These are phyloP conservation scores for Fusarium euwallaceae DNA, from an alignment of 2,329 filamentous ascomycete species.

Conservation along the genomic window DNA sequence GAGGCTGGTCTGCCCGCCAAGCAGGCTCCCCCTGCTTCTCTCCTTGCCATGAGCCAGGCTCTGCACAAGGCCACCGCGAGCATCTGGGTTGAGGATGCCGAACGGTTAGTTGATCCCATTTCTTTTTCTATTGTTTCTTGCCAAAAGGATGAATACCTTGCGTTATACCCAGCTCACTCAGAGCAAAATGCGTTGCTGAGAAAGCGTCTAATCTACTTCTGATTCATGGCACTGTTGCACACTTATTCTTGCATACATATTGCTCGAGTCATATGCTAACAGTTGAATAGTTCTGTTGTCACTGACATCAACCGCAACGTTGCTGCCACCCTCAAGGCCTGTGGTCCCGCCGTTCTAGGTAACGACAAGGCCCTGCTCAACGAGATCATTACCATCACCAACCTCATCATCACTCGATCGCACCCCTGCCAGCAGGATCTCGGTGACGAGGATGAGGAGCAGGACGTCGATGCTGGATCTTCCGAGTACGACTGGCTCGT, in stretches of 20 bases:
- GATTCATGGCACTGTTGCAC: slow-evolving; percentile 48
- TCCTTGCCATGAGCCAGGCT: slow-evolving; percentile 87
- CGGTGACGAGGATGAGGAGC: slow-evolving; percentile 82
- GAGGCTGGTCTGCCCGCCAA: slow-evolving; percentile 87
- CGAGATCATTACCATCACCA: slow-evolving; percentile 80
- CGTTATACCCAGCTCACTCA: slow-evolving; percentile 99
- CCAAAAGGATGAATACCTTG: slow-evolving; percentile 84
- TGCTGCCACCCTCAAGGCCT: slow-evolving; percentile 89
- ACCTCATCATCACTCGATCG: slow-evolving; percentile 86
- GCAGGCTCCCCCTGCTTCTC: slow-evolving; percentile 80
- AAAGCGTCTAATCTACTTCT: slow-evolving; percentile 71
- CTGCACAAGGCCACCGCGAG: slow-evolving; percentile 87
- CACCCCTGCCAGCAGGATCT: slow-evolving; percentile 95
- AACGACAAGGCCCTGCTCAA: slow-evolving; percentile 71
- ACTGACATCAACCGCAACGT: slow-evolving; percentile 97
- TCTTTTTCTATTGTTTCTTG: slow-evolving; percentile 37
- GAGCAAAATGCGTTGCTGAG: slow-evolving; percentile 91
- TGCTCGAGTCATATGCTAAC: slow-evolving; percentile 56
- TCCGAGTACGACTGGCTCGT: slow-evolving; percentile 99
- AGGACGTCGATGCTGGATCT: slow-evolving; percentile 78
- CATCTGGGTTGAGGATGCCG: slow-evolving; percentile 90
- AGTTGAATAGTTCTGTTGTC: slow-evolving; percentile 77
- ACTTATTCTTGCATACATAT: slow-evolving; percentile 38
- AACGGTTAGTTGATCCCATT: slow-evolving; percentile 78
- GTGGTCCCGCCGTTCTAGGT: slow-evolving; percentile 86